Evolutionary conservation across 306 rosid genomes (phyloP).

Genomic region (Adenanthera pavonina): DNA sequence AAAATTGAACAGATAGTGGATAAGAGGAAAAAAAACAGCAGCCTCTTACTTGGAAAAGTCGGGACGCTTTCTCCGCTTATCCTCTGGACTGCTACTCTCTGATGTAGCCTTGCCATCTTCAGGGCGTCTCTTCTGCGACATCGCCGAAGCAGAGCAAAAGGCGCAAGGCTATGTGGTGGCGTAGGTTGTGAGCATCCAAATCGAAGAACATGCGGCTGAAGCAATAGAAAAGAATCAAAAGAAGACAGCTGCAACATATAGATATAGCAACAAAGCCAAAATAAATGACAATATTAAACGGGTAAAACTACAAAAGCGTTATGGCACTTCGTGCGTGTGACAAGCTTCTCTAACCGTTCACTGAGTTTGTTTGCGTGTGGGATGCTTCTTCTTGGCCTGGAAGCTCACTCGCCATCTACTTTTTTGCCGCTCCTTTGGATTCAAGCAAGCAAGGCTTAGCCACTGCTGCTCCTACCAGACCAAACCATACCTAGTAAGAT

Average conservation of each 20-base stretch:
- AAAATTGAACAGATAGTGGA: background rate
- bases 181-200: constrained; percentile 34
- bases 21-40: background rate
- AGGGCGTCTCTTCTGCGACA: constrained; percentile 86
- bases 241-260: constrained; percentile 2
- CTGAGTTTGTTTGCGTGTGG: constrained; percentile 50
- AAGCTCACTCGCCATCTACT: constrained; percentile 34
- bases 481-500: background rate
- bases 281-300: constrained; percentile 23
- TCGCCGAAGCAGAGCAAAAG: constrained; percentile 38
- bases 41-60: constrained; percentile 50
- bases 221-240: background rate
- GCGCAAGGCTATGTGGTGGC: constrained; percentile 10
- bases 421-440: background rate
- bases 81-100: constrained; percentile 54
- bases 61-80: constrained; percentile 74
- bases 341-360: constrained; percentile 35
- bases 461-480: background rate
- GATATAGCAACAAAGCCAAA: background rate
- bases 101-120: constrained; percentile 65
- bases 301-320: constrained; percentile 35
- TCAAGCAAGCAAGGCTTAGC: constrained; percentile 1
- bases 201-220: constrained; percentile 51
- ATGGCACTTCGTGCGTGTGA: background rate
- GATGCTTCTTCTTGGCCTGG: constrained; percentile 55